Conservation (phyloP, 805 yeast species). For the Kodamaea fukazawae region DNA sequence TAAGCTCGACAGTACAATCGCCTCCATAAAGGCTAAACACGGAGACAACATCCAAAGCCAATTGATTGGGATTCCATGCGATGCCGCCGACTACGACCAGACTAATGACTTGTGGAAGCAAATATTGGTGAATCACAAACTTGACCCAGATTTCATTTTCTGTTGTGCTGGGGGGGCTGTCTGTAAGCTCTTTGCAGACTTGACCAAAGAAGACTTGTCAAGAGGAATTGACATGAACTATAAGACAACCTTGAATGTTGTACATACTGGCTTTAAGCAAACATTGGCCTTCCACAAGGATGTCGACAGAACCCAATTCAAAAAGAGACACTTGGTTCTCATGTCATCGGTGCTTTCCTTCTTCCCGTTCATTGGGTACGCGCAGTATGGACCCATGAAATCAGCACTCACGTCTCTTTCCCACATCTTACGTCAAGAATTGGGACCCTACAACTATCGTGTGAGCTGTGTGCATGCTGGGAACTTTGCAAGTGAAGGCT, state of each 20-base stretch:
- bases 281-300: constrained; percentile 17
- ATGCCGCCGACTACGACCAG: constrained; percentile 54
- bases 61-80: constrained; percentile 48
- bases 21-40: constrained; percentile 19
- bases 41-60: constrained; percentile 17
- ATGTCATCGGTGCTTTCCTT: constrained; percentile 76
- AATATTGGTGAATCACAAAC: constrained; percentile 17
- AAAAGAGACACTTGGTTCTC: constrained; percentile 57
- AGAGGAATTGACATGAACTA: constrained; percentile 69
- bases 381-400: constrained; percentile 86
- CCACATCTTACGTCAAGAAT: constrained; percentile 79
- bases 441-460: constrained; percentile 60
- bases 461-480: constrained; percentile 85
- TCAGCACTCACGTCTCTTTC: constrained; percentile 77
- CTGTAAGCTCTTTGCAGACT: constrained; percentile 75
- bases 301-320: constrained; percentile 11
- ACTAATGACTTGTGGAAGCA: constrained; percentile 46
- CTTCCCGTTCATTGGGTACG: constrained; percentile 88
- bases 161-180: constrained; percentile 87
- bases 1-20: constrained; percentile 47
- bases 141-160: constrained; percentile 68
- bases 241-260: constrained; percentile 63
- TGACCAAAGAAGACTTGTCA: constrained; percentile 55
- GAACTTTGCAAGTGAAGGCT: constrained; percentile 88
- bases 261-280: constrained; percentile 60